Conservation (phyloP, 441 rosid genomes). For the Melastoma candidum region DNA sequence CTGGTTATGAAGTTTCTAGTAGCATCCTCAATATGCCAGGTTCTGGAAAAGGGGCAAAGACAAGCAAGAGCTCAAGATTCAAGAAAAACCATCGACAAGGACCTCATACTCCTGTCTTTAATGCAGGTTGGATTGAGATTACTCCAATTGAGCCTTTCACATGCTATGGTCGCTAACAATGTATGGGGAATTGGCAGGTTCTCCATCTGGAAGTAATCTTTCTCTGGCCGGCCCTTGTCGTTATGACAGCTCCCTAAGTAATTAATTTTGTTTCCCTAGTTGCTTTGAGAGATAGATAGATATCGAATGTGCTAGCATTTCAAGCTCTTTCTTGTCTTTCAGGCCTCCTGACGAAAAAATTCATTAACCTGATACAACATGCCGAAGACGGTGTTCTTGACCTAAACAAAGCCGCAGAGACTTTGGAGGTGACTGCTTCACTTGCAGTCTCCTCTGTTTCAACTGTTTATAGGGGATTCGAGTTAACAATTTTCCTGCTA, state of each 20-base stretch:
- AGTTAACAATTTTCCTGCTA: slow-evolving; percentile 3
- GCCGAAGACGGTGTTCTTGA: slow-evolving; percentile 79
- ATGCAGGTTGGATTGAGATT: slow-evolving; percentile 45
- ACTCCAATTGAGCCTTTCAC: background rate
- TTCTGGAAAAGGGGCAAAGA: slow-evolving; percentile 68
- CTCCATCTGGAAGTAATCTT: slow-evolving; percentile 17
- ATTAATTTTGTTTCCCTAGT: background rate
- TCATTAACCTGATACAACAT: slow-evolving; percentile 53
- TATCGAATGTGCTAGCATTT: background rate
- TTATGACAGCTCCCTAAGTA: slow-evolving; percentile 73
- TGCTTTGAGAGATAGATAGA: background rate
- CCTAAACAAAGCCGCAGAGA: slow-evolving; percentile 59
- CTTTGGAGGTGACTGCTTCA: slow-evolving; percentile 43
- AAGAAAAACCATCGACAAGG: slow-evolving; percentile 51
- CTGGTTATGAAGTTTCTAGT: slow-evolving; percentile 37
- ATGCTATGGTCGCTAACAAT: too few relatives aligned
- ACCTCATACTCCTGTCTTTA: slow-evolving; percentile 44
- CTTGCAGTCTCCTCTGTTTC: background rate
- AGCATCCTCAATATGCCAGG: slow-evolving; percentile 67
- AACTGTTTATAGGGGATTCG: background rate
- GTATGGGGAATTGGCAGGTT: slow-evolving; percentile 24
- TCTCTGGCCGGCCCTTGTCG: slow-evolving; percentile 46
- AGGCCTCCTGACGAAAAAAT: slow-evolving; percentile 75
- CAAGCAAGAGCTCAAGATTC: slow-evolving; percentile 49
- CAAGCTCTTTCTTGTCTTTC: slow-evolving; percentile 13